Evolutionary conservation across 1,284 basidiomycete species (phyloP), one percentile per base, ranked within the genome.

Genomic region (Dichomitus squalens): DNA sequence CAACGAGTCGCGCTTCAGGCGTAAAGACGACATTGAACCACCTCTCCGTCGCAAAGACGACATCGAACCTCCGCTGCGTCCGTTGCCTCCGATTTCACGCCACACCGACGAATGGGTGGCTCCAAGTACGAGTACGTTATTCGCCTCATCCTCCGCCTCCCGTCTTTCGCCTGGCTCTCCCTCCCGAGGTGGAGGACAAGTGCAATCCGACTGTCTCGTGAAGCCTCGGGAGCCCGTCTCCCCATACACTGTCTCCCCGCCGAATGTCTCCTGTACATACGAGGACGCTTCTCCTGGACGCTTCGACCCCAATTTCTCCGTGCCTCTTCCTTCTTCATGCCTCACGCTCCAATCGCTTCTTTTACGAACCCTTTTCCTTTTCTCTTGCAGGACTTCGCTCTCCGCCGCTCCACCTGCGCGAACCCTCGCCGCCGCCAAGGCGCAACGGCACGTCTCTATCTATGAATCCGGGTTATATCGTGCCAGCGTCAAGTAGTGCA

Each of bases 61-160:
- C 54, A 50, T 59, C 34, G 60, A 63, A 29, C 53, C 60, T 11
- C 29, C 44, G 27, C 44, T 47, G 29, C 44, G 27, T 47, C 44
- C 44, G n/a, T 20, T 27, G 20, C 27, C 29, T 11, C 27, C 29
- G 31, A 47, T 25, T n/a, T 31, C 29, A 14, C 44, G 50, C 63
- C 55, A 33, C 49, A 58, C 23, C 57, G 57, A 52, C 50, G 55
- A 46, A 29, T 52, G 38, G 39, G 27, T 38, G 29, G 39, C 39
- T n/a, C 35, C 35, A n/a, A 49, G 34, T 79, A 73, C 79, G 74
- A 88, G 87, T 90, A 90, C 87, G 87, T 90, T 90, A 76, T 88
- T 83, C 76, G 77, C 84, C 80, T 86, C 81, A 74, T 83, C 70
- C 76, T 76, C 74, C 72, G 73, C 75, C 75, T 70, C 71, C 73